Evolutionary conservation across 805 yeast genomes (phyloP), one percentile per base, ranked within the genome.

Genomic region (Tetrapisispora phaffii): DNA sequence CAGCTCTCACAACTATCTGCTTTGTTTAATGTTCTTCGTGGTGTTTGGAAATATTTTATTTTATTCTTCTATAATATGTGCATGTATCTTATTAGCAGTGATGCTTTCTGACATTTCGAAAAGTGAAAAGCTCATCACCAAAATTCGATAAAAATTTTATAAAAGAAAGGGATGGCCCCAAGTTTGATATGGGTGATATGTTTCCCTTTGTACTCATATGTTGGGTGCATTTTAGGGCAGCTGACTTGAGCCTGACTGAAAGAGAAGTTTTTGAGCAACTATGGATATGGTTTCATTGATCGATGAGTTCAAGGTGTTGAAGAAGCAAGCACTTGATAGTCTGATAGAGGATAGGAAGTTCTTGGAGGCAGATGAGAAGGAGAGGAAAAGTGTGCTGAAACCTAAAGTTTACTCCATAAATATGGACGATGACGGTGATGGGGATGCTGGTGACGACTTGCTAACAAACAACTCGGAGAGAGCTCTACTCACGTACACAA

Each of bases 351-450:
- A 57, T 39, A 49, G 61, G 42, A 57, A 56, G 35, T 41, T 57
- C 19, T 45, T 52, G 7, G 51, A 50, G 13, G 39, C 39, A 34
- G 54, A 50, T 37, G 50, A 44, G 10, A 47, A 44, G 21, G 50
- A 48, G 17, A 32, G 33, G 33, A 16, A 39, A n/a, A 29, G 17
- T 16, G 42, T 19, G 16, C 34, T 44, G 1, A 60, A 59, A 41
- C 63, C 64, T 5, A 48, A 44, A 29, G 58, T 55, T 0, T 61
- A 60, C 34, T 56, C 53, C 16, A 46, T 58, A 47, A 48, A 51
- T 13, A 55, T 16, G 8, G 49, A 50, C 9, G 54, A 45, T 8
- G 49, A 42, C 7, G 44, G 22, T 8, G 44, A 38, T 38, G 49
- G 49, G n/a, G 54, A 44, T 13, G 40, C 26, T 7, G 39, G 33